Conservation (phyloP, 805 yeast genomes). For the Candida bentonensis region DNA sequence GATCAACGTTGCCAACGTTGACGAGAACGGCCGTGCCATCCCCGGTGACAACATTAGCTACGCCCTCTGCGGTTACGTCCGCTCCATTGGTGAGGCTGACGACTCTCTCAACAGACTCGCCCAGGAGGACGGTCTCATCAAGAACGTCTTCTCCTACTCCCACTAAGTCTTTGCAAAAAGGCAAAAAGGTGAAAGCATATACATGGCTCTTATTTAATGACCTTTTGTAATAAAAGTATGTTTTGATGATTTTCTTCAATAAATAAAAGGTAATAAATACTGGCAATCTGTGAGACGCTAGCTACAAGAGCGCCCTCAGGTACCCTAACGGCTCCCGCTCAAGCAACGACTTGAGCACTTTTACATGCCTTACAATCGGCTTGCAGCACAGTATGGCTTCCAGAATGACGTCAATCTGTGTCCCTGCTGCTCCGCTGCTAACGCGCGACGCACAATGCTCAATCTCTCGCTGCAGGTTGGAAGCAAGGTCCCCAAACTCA, state of each 20-base stretch:
- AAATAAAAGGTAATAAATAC: too few species aligned
- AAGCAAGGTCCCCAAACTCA: too few species aligned
- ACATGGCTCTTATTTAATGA: background rate
- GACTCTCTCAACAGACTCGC: slow-evolving; percentile 99
- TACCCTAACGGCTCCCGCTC: too few species aligned
- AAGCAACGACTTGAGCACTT: too few species aligned
- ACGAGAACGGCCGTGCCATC: slow-evolving; percentile 89
- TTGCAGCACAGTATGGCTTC: too few species aligned
- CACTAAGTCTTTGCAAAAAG: slow-evolving; percentile 16
- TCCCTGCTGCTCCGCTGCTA: too few species aligned
- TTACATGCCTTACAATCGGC: too few species aligned
- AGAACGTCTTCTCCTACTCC: slow-evolving; percentile 40
- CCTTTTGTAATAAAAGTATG: slow-evolving; percentile 2
- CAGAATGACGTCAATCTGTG: too few species aligned
- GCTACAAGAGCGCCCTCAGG: too few species aligned
- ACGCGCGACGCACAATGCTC: too few species aligned
- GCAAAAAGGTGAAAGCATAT: background rate
- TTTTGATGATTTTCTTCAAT: slow-evolving; percentile 1
- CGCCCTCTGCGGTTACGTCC: slow-evolving; percentile 94
- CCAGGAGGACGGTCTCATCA: slow-evolving; percentile 94
- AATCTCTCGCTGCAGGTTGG: too few species aligned
- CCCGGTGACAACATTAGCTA: slow-evolving; percentile 85
- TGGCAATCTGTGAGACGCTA: too few species aligned
- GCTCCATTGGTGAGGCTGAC: slow-evolving; percentile 99
- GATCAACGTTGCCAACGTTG: slow-evolving; percentile 97